Evolutionary conservation across 164 flowering plant genomes (phyloP), one percentile per base, ranked within the genome.

Genomic region (Cinnamomum chago): DNA sequence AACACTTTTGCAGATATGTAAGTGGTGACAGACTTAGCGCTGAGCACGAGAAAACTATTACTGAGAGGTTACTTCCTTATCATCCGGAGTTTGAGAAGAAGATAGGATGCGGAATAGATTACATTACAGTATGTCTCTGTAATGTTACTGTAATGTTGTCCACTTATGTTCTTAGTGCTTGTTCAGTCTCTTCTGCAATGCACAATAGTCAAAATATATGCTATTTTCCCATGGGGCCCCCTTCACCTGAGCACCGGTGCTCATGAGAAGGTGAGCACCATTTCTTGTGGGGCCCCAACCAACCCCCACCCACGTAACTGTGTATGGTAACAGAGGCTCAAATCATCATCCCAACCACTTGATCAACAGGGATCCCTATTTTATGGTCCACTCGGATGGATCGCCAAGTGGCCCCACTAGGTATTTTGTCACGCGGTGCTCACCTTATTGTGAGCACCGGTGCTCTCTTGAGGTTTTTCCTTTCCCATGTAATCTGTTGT

Each of bases 81-180:
- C 98, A 95, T 83, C 97, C 98, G 12, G 90, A 89, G 65, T 81
- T 3, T 65, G 92, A 91, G 52, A 82, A 87, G 82, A 95, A 95
- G 83, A 85, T 92, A 47, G 98, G 97, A 35, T 82, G 82, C 70
- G 98, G 98, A 70, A 80, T 92, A 68, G 95, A 91, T 76, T 87
- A 87, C 78, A 86, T 95, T 70, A 91, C 86, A 51, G 98, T 95
- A 86, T 30, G n/a, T 67, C 69, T 28, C 50, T 25, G 18, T 65
- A 15, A 55, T 20, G n/a, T 5, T 15, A n/a, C 50, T 25, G 18
- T 65, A 15, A 55, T 20, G n/a, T 5, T 15, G 60, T 55, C 60
- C 60, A 55, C 60, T 55, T 55, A 55, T 55, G 60, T 55, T 55
- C 3, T 55, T 20, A 55, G 17, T 55, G 17, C 60, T 55, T 17